These are phyloP conservation scores for Arthrobotrys sinensis DNA, from an alignment of 2,329 filamentous ascomycete species.

Conservation along the genomic window DNA sequence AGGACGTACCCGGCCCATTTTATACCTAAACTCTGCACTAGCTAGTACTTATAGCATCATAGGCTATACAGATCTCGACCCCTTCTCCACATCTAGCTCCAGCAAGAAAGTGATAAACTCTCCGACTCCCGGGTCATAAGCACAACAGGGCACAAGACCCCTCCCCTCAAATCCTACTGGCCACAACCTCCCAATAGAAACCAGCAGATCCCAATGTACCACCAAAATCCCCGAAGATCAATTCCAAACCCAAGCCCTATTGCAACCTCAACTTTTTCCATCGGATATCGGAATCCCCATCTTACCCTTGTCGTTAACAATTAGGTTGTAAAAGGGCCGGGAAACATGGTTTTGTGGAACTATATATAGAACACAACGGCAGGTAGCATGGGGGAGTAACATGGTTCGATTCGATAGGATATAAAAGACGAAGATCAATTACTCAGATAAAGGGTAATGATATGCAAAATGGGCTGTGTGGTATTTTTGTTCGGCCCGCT, in stretches of 20 bases:
- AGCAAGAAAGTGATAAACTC: conserved; percentile 6
- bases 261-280: conserved; percentile 38
- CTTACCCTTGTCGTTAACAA: background rate
- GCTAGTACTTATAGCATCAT: background rate
- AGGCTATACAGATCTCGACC: conserved; percentile 12
- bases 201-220: conserved; percentile 19
- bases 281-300: conserved; percentile 28
- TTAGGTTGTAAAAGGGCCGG: background rate
- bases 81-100: background rate
- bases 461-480: conserved; percentile 33
- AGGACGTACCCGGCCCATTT: conserved; percentile 17
- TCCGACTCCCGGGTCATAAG: background rate
- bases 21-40: conserved; percentile 21
- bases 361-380: conserved; percentile 52
- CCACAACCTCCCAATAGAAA: conserved; percentile 3
- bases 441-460: conserved; percentile 11
- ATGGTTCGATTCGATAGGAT: background rate
- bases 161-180: conserved; percentile 20
- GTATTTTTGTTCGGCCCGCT: conserved; percentile 11
- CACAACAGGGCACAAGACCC: conserved; percentile 11
- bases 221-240: conserved; percentile 26
- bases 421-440: conserved; percentile 29
- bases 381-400: conserved; percentile 1
- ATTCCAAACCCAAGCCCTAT: conserved; percentile 13
- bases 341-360: conserved; percentile 4